Evolutionary conservation across 306 rosid species (phyloP).

Genomic region (Castanea crenata): DNA sequence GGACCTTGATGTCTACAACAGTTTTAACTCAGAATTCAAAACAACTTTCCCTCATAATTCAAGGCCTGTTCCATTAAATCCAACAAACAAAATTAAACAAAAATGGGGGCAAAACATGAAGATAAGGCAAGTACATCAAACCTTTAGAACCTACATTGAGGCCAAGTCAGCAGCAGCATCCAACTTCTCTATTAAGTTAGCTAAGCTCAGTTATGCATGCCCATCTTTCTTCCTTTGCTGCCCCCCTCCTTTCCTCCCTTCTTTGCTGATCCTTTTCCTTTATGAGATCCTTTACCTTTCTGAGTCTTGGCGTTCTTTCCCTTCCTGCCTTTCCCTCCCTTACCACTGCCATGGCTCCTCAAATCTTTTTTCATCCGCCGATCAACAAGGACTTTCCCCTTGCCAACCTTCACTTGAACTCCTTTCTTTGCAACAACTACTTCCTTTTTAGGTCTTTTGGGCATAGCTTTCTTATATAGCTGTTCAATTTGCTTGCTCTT

Average conservation of each 20-base stretch:
- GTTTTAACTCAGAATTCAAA: background rate
- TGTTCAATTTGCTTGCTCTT: slow-evolving; percentile 85
- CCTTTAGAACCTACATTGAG: background rate
- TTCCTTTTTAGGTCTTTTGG: slow-evolving; percentile 77
- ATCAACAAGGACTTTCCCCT: slow-evolving; percentile 50
- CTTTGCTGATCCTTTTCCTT: slow-evolving; percentile 37
- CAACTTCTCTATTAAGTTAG: background rate
- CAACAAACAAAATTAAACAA: background rate
- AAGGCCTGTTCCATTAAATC: background rate
- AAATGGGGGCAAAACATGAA: background rate
- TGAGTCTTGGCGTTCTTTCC: slow-evolving; percentile 34
- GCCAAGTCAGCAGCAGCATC: background rate
- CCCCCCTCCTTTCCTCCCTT: slow-evolving; percentile 27
- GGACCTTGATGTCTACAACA: background rate
- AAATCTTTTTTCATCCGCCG: slow-evolving; percentile 52
- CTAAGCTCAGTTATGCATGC: slow-evolving; percentile 18
- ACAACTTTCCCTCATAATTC: background rate
- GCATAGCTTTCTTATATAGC: slow-evolving; percentile 67
- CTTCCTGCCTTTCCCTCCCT: slow-evolving; percentile 32
- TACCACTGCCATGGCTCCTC: slow-evolving; percentile 30
- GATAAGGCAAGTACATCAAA: background rate
- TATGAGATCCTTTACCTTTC: slow-evolving; percentile 39
- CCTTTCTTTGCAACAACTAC: slow-evolving; percentile 97
- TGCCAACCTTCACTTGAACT: slow-evolving; percentile 68
- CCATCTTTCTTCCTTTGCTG: slow-evolving; percentile 31